These are phyloP conservation scores for Schrenkiella parvula DNA, from an alignment of 345 rosid genomes.

Conservation along the genomic window DNA sequence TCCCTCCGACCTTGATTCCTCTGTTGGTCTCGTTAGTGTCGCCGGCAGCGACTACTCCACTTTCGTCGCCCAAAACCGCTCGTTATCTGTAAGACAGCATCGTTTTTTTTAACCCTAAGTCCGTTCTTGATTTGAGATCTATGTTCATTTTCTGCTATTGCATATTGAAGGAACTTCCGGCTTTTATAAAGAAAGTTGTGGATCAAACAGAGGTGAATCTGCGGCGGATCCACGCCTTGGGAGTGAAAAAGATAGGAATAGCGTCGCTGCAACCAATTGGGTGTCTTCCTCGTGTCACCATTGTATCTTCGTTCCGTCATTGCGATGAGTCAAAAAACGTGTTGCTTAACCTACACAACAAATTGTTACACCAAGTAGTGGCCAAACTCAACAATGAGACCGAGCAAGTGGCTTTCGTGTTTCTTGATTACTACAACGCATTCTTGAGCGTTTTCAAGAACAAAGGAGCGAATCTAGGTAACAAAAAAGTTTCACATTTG, in stretches of 20 bases:
- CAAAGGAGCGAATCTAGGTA: constrained; percentile 36
- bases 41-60: constrained; percentile 73
- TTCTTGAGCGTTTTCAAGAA: constrained; percentile 46
- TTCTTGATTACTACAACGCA: constrained; percentile 53
- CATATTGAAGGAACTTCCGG: constrained; percentile 40
- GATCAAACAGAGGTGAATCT: constrained; percentile 45
- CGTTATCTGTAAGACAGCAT: constrained; percentile 37
- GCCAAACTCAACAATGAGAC: constrained; percentile 38
- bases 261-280: constrained; percentile 58
- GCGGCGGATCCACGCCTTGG: constrained; percentile 42
- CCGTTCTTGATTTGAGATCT: background rate
- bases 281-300: constrained; percentile 55
- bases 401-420: constrained; percentile 27
- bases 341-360: constrained; percentile 52
- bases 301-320: constrained; percentile 32
- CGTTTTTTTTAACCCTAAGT: background rate
- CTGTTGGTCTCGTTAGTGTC: constrained; percentile 54
- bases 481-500: background rate
- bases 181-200: constrained; percentile 51
- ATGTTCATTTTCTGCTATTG: background rate
- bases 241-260: constrained; percentile 53
- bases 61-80: constrained; percentile 40
- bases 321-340: constrained; percentile 44
- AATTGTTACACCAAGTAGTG: constrained; percentile 42
- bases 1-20: constrained; percentile 29